phyloP scores from a whole-genome alignment of 768 basidiomycete species.

The Termitomyces sp. region DNA sequence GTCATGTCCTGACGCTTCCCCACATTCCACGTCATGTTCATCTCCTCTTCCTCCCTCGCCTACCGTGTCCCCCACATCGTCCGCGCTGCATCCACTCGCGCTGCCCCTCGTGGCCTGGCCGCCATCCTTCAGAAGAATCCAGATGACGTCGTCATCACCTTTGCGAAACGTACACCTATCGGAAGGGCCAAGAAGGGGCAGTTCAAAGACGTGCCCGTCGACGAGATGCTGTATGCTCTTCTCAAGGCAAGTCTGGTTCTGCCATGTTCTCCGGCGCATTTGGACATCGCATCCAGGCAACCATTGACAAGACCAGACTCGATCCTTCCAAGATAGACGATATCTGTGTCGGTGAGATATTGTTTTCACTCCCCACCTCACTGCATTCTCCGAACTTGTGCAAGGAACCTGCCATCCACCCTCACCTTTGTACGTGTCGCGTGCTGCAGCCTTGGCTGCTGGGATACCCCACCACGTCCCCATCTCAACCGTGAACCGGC shows the following conservation, averaged over 20 bases:
- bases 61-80: conserved; percentile 15
- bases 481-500: conserved; percentile 86
- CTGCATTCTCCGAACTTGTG: conserved; percentile 29
- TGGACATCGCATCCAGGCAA: conserved; percentile 39
- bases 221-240: conserved; percentile 78
- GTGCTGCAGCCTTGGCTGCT: conserved; percentile 83
- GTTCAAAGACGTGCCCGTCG: conserved; percentile 81
- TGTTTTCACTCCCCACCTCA: background rate
- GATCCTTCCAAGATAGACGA: conserved; percentile 73
- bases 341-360: conserved; percentile 71
- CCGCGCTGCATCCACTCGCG: conserved; percentile 33
- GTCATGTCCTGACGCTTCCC: background rate
- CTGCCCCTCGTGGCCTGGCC: conserved; percentile 38
- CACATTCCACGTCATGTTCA: conserved; percentile 7
- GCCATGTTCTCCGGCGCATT: background rate
- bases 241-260: conserved; percentile 52
- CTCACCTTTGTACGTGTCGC: conserved; percentile 75
- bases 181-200: conserved; percentile 89
- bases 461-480: conserved; percentile 85
- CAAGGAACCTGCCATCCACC: conserved; percentile 84
- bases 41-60: conserved; percentile 13
- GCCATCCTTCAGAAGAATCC: conserved; percentile 62
- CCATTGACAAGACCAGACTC: conserved; percentile 58
- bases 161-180: conserved; percentile 86
- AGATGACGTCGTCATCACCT: conserved; percentile 87